Conservation (phyloP, 441 rosid species). For the Erodium moschatum region DNA sequence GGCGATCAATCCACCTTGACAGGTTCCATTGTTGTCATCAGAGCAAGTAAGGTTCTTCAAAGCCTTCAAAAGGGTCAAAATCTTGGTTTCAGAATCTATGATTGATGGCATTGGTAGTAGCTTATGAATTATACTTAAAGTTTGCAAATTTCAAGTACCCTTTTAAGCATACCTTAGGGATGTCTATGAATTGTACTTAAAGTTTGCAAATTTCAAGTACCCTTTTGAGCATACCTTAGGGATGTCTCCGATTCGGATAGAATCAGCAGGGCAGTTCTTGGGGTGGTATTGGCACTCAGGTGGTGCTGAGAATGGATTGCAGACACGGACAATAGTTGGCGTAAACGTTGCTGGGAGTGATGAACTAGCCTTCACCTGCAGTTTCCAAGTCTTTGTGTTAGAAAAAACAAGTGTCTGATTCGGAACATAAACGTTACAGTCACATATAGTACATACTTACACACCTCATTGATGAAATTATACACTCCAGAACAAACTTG, state of each 20-base stretch:
- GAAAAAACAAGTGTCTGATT: neutral
- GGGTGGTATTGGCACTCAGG: constrained; percentile 44
- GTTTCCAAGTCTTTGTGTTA: neutral
- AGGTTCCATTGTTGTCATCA: constrained; percentile 30
- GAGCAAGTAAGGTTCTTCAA: constrained; percentile 39
- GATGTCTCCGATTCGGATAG: constrained; percentile 42
- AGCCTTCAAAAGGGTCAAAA: constrained; percentile 19
- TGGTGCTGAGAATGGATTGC: constrained; percentile 68
- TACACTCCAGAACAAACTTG: constrained; percentile 45
- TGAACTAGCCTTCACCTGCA: constrained; percentile 39
- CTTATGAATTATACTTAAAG: neutral
- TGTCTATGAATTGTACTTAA: constrained; percentile 24
- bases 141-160: neutral
- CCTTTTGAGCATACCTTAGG: constrained; percentile 32
- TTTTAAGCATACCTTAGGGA: constrained; percentile 35
- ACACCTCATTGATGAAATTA: constrained; percentile 42
- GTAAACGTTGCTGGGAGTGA: neutral
- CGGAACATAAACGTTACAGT: too few relatives aligned
- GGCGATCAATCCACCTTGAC: constrained; percentile 30
- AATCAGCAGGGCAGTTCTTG: constrained; percentile 38
- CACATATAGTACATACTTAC: neutral
- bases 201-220: neutral
- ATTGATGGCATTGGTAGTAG: neutral
- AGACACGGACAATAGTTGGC: constrained; percentile 22
- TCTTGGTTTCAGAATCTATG: neutral